phyloP scores from a whole-genome alignment of 805 yeast species.

The Wickerhamomyces silvicola region DNA sequence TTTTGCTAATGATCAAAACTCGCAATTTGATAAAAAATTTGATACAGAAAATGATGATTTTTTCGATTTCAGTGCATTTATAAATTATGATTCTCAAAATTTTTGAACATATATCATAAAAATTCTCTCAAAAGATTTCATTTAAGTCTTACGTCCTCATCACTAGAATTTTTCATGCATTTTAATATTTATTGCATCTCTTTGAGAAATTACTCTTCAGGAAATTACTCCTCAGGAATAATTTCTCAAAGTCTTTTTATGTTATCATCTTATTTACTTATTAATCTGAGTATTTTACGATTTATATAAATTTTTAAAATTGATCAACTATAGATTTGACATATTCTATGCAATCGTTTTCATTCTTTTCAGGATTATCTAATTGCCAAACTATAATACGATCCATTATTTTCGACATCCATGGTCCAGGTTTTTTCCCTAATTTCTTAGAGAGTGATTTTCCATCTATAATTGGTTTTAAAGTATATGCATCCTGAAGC shows the following conservation, averaged over 20 bases:
- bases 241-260: no score
- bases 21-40: slow-evolving; percentile 1
- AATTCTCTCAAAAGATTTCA: no score
- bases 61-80: slow-evolving; percentile 21
- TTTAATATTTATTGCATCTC: no score
- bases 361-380: slow-evolving; percentile 53
- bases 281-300: no score
- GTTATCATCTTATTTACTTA: neutral
- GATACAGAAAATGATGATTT: slow-evolving; percentile 8
- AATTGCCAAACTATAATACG: slow-evolving; percentile 68
- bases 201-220: no score
- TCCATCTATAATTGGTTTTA: slow-evolving; percentile 73
- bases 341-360: slow-evolving; percentile 48
- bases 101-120: no score
- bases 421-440: slow-evolving; percentile 72
- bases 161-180: no score
- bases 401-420: slow-evolving; percentile 61
- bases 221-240: no score
- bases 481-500: slow-evolving; percentile 29
- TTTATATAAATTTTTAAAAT: no score
- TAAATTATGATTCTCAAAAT: slow-evolving; percentile 10
- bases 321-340: slow-evolving; percentile 20
- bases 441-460: slow-evolving; percentile 50
- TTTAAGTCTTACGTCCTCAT: no score
- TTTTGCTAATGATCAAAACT: no score